Base-by-base conservation (phyloP, 208 protist genomes). In the Eutreptiella sp. region DNA sequence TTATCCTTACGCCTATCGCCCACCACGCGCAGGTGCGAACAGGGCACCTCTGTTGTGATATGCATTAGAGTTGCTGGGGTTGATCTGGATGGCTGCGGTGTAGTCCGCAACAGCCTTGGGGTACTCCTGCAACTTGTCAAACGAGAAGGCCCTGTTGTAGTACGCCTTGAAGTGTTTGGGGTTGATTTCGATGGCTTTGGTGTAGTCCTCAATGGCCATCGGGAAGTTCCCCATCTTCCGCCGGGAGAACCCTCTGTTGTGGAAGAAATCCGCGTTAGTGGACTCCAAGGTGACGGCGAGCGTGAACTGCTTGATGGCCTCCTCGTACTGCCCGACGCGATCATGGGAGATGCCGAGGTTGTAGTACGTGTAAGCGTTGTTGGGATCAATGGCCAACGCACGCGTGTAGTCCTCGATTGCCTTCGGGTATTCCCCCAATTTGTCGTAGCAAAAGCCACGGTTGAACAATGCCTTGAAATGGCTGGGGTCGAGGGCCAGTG, bases 131-230 rank as follows among this genome's bases (percentile, higher is more conserved):
- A 90, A 33, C 52, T 86, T 84, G 66, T 85, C 83, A 57, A 77
- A 83, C 45, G 73, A 83, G 61, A 84, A 90, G n/a, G 83, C 91
- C 21, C 88, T 72, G 75, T 94, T 96, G 68, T 90, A 92, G 69
- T 79, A 76, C 9, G 88, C 83, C 59, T 93, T 93, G 72, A 94
- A 91, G 60, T 93, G 85, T 9, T 66, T 38, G 0, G 73, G 63
- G 66, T 92, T 75, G 2, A 92, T 7, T 0, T 48, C 53, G 33
- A 91, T 76, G 23, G 81, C 77, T 9, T 32, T 54, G 1, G 73
- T 79, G 75, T 90, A 93, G 67, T 93, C 87, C 11, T n/a, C 7
- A 19, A 73, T 73, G 21, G 80, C 79, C 5, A 58, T 60, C 23
- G 62, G 29, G 43, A 65, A 78, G 27, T 73, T 29, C 28, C 68